These are phyloP conservation scores for Neofusicoccum laricinum DNA, from an alignment of 2,329 filamentous ascomycete genomes.

Conservation along the genomic window DNA sequence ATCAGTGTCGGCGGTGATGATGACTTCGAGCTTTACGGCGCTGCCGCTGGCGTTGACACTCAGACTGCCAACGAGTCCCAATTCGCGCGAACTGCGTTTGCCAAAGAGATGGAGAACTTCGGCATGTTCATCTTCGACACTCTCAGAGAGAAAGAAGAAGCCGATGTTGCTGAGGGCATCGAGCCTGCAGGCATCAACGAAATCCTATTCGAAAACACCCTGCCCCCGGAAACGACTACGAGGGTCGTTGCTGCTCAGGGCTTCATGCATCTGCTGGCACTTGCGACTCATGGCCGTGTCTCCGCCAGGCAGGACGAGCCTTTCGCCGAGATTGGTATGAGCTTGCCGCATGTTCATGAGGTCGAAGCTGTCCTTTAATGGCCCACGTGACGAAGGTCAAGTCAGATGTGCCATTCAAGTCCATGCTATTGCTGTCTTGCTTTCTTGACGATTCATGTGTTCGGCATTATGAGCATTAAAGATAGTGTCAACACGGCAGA, in stretches of 20 bases:
- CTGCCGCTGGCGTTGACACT: slow-evolving; percentile 46
- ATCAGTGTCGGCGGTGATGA: slow-evolving; percentile 30
- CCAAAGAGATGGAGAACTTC: slow-evolving; percentile 62
- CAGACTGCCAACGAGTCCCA: slow-evolving; percentile 48
- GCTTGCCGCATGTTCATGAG: background rate
- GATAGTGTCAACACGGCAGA: too few species aligned
- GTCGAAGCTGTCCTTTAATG: background rate
- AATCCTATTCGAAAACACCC: slow-evolving; percentile 67
- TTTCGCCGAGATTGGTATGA: slow-evolving; percentile 37
- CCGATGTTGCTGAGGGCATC: slow-evolving; percentile 19
- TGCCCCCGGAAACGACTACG: slow-evolving; percentile 55
- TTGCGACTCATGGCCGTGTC: slow-evolving; percentile 59
- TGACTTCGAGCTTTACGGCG: slow-evolving; percentile 31
- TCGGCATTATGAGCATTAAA: too few species aligned
- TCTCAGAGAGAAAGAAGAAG: slow-evolving; percentile 29
- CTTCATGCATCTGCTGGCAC: slow-evolving; percentile 38
- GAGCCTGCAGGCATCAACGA: slow-evolving; percentile 22
- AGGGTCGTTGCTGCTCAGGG: slow-evolving; percentile 61
- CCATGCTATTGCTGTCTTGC: too few species aligned
- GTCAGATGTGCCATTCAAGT: too few species aligned
- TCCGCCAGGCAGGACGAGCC: slow-evolving; percentile 57
- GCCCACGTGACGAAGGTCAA: too few species aligned
- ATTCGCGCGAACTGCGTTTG: slow-evolving; percentile 52
- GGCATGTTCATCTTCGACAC: slow-evolving; percentile 52
- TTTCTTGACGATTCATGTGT: too few species aligned